phyloP scores from a whole-genome alignment of 345 rosid species.

The Raphanus raphanistrum region DNA sequence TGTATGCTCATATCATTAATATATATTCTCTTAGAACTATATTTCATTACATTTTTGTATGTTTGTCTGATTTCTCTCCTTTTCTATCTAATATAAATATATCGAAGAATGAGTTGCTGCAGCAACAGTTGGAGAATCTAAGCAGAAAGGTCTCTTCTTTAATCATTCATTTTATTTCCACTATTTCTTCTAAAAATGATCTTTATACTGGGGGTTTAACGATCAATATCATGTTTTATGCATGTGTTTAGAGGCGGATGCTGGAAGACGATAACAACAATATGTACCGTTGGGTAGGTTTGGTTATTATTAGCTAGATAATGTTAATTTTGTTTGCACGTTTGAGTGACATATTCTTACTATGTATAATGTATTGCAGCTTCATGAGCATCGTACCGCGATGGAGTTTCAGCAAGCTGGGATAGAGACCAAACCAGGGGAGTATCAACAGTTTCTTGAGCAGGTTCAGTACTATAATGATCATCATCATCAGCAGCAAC shows the following conservation, averaged over 20 bases:
- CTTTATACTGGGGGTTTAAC: not conserved
- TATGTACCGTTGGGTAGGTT: slow-evolving; percentile 51
- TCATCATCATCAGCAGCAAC: slow-evolving; percentile 15
- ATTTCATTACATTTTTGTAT: slow-evolving; percentile 2
- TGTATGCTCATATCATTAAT: not conserved
- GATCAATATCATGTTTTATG: slow-evolving; percentile 2
- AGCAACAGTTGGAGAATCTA: slow-evolving; percentile 76
- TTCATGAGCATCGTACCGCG: slow-evolving; percentile 57
- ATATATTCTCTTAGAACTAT: not conserved
- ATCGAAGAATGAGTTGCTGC: slow-evolving; percentile 70
- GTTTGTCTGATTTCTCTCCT: not conserved
- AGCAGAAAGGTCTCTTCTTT: slow-evolving; percentile 65
- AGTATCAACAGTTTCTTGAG: slow-evolving; percentile 54
- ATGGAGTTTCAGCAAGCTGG: slow-evolving; percentile 58
- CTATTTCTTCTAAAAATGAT: not conserved
- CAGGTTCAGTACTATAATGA: slow-evolving; percentile 63
- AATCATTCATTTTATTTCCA: not conserved
- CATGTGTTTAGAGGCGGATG: slow-evolving; percentile 51
- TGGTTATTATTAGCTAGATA: not conserved
- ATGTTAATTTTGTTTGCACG: not conserved
- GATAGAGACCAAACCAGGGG: slow-evolving; percentile 53
- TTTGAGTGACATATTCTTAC: not conserved
- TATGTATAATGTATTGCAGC: slow-evolving; percentile 25
- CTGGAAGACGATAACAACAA: slow-evolving; percentile 69
- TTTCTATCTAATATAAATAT: slow-evolving; percentile 6